Base-by-base conservation (phyloP, 306 rosid genomes). In the Cucurbita pepo region DNA sequence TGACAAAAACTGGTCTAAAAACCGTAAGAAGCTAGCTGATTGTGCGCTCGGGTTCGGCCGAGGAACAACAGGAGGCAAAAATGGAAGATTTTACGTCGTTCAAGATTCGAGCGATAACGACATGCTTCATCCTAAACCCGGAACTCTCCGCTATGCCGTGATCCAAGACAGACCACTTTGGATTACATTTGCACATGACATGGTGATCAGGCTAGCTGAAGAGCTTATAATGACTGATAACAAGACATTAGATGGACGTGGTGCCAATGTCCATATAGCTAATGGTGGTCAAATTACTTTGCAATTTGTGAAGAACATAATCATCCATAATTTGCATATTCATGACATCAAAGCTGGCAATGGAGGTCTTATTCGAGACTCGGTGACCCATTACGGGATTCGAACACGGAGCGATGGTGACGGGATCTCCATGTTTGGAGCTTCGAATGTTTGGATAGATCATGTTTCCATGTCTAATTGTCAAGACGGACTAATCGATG, bases 171-270 rank as follows among this genome's bases (percentile, higher is more conserved):
- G 41, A 75, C 86, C 91, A 0, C 72, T 85, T 0, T 85, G 88
- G 86, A 87, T 87, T 80, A 80, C 77, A 30, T 85, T 87, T 64
- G 36, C 58, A 1, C 60, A 9, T 3, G 18, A 18, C 52, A 88
- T 88, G 92, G 14, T 2, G 16, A 85, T 88, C 41, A 74, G 41
- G 56, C 77, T 80, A 9, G 57, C 6, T 8, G 69, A 51, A 80
- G 84, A 84, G 79, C 87, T 84, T 14, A 5, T 81, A 40, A 8
- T 83, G 53, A 73, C 81, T 1, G 81, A 83, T 79, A 25, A 69
- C 55, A 85, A 87, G 86, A 85, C 92, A 19, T 74, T 87, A 19
- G 88, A 87, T 67, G 89, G 41, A 5, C 80, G 92, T 5, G 88
- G 89, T 4, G 86, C 79, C 64, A 56, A 80, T 13, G 82, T 87